These are phyloP conservation scores for Vitis amurensis DNA, from an alignment of 164 flowering plant genomes.

Conservation along the genomic window DNA sequence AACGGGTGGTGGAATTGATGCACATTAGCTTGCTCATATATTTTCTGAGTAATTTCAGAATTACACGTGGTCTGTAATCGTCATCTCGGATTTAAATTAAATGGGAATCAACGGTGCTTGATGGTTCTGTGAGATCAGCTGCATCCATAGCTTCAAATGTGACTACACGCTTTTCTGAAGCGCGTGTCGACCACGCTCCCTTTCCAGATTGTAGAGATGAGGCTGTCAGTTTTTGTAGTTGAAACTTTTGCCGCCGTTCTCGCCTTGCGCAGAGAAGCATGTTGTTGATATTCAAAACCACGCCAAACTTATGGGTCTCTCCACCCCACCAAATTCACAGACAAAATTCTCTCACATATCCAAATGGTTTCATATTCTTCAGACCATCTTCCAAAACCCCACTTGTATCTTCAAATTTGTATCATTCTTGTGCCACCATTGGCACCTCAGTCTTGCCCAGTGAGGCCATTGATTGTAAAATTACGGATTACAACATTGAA, in stretches of 20 bases:
- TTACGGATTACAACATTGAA: slow-evolving; percentile 16
- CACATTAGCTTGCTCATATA: background rate
- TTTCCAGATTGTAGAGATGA: background rate
- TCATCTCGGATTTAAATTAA: too few relatives aligned
- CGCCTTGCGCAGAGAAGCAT: background rate
- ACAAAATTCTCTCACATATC: slow-evolving; percentile 1
- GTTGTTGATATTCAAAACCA: slow-evolving; percentile 14
- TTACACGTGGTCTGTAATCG: too few relatives aligned
- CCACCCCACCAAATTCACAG: slow-evolving; percentile 10
- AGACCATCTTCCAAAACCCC: slow-evolving; percentile 17
- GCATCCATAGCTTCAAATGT: too few relatives aligned
- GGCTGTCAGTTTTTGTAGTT: background rate
- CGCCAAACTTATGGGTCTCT: slow-evolving; percentile 11
- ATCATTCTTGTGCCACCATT: background rate
- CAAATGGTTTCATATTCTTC: slow-evolving; percentile 13
- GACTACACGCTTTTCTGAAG: background rate
- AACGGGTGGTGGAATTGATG: slow-evolving; percentile 3
- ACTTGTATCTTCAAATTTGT: slow-evolving; percentile 4
- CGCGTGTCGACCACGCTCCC: background rate
- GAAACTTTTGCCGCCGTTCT: slow-evolving; percentile 5
- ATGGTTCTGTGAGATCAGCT: too few relatives aligned
- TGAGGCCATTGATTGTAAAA: slow-evolving; percentile 1
- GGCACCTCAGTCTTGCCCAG: slow-evolving; percentile 10
- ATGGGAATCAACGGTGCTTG: too few relatives aligned
- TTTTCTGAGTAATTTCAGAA: too few relatives aligned